Evolutionary conservation across 441 rosid species (phyloP).

Genomic region (Euphorbia schlechtendalii): DNA sequence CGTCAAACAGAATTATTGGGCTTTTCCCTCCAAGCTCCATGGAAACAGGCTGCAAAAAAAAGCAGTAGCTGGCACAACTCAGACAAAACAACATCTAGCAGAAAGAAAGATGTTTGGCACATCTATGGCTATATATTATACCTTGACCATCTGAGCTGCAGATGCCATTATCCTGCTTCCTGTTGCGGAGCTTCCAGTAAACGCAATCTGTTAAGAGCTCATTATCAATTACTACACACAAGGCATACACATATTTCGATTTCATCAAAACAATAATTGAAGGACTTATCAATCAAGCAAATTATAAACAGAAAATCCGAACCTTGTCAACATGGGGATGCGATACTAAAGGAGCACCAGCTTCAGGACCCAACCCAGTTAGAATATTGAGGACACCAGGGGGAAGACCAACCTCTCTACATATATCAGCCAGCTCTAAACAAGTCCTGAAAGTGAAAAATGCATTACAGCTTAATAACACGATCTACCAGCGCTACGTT

Average conservation of each 20-base stretch:
- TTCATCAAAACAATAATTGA: conserved; percentile 13
- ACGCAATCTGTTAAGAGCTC: conserved; percentile 53
- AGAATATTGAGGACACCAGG: conserved; percentile 88
- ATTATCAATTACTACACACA: conserved; percentile 19
- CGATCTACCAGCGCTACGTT: conserved; percentile 17
- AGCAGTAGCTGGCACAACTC: conserved; percentile 11
- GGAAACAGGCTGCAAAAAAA: conserved; percentile 69
- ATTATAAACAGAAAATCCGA: too few relatives aligned
- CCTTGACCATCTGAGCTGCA: conserved; percentile 86
- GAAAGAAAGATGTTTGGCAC: conserved; percentile 16
- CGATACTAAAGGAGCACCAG: conserved; percentile 91
- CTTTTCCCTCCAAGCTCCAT: conserved; percentile 99
- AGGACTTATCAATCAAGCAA: too few relatives aligned
- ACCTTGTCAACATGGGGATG: conserved; percentile 97
- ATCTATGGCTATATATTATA: too few relatives aligned
- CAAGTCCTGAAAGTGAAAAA: conserved; percentile 65
- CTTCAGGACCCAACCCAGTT: conserved; percentile 94
- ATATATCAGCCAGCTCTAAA: conserved; percentile 94
- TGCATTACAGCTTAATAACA: background rate
- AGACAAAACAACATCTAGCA: background rate
- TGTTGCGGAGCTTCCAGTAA: conserved; percentile 92
- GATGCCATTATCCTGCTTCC: conserved; percentile 82
- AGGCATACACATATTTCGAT: conserved; percentile 2
- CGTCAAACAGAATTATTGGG: conserved; percentile 90
- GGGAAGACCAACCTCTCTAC: conserved; percentile 90